These are phyloP conservation scores for Lepidium aucheri DNA, from an alignment of 345 rosid genomes.

Conservation along the genomic window DNA sequence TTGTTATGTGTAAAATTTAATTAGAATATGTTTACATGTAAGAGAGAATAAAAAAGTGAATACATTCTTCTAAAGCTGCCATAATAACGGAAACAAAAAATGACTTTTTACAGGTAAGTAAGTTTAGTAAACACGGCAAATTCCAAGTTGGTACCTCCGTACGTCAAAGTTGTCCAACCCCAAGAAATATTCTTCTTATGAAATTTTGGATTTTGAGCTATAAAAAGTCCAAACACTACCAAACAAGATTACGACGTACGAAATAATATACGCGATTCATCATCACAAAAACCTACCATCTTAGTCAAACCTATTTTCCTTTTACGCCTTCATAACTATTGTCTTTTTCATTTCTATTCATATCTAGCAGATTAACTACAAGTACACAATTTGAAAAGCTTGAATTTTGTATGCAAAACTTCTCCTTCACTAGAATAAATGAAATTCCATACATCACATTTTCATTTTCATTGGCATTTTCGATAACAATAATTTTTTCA, in stretches of 20 bases:
- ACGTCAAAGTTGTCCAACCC: slow-evolving; percentile 23
- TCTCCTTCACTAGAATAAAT: neutral
- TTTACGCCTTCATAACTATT: neutral
- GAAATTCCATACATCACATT: neutral
- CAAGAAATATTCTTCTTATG: neutral
- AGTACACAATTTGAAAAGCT: neutral
- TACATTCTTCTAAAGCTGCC: neutral
- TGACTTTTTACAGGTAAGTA: neutral
- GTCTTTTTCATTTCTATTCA: slow-evolving; percentile 9
- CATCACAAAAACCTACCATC: slow-evolving; percentile 5
- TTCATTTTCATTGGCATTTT: neutral
- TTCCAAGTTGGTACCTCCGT: neutral
- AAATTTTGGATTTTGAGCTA: neutral
- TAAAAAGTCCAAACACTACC: slow-evolving; percentile 17
- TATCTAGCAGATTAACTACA: neutral
- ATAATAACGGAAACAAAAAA: neutral
- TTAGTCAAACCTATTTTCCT: slow-evolving; percentile 17
- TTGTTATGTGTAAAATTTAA: no score
- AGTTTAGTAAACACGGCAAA: slow-evolving; percentile 9
- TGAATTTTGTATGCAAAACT: neutral
- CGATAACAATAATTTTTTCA: no score
- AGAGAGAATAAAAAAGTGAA: neutral
- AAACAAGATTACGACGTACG: slow-evolving; percentile 17
- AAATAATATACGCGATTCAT: slow-evolving; percentile 6
- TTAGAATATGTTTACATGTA: neutral